Percentiles rank a stretch among this genome's conserved stretches.
Conservation (phyloP, 2,329 filamentous ascomycete genomes). For the Aspergillus sp. region DNA sequence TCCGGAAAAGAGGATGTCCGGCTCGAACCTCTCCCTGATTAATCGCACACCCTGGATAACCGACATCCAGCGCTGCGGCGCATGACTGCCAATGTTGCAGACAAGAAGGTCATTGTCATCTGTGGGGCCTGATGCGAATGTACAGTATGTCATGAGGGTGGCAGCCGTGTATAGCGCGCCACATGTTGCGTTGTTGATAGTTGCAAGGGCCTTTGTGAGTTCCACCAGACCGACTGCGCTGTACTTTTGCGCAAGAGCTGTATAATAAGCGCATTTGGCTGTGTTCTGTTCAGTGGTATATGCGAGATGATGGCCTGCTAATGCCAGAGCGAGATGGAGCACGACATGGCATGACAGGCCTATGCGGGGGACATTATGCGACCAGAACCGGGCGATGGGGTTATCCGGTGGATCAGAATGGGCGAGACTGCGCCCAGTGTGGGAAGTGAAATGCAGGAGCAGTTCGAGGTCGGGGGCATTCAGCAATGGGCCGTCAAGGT, state of each 20-base stretch:
- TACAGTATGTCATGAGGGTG: not conserved
- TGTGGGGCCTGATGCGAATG: not conserved
- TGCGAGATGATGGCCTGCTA: not conserved
- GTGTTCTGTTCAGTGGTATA: not conserved
- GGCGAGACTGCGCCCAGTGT: not conserved
- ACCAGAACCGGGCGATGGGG: not conserved
- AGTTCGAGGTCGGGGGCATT: not conserved
- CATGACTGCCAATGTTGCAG: not conserved
- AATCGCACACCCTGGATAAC: not conserved
- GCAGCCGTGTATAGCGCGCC: not conserved
- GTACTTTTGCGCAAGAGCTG: not conserved
- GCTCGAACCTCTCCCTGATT: not conserved
- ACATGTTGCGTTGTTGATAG: not conserved
- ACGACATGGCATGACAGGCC: not conserved
- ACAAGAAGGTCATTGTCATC: not conserved
- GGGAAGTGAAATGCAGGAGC: not conserved
- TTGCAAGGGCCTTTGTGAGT: not conserved
- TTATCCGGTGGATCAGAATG: not conserved
- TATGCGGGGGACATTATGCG: not conserved
- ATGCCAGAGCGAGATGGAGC: not conserved
- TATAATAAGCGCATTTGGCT: not conserved
- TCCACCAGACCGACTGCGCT: not conserved
- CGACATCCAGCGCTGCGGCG: not conserved
- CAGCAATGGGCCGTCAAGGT: not conserved
- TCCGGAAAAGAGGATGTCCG: not conserved